Evolutionary conservation across 2,329 filamentous ascomycete species (phyloP).

Genomic region (Penicillium nordicum): DNA sequence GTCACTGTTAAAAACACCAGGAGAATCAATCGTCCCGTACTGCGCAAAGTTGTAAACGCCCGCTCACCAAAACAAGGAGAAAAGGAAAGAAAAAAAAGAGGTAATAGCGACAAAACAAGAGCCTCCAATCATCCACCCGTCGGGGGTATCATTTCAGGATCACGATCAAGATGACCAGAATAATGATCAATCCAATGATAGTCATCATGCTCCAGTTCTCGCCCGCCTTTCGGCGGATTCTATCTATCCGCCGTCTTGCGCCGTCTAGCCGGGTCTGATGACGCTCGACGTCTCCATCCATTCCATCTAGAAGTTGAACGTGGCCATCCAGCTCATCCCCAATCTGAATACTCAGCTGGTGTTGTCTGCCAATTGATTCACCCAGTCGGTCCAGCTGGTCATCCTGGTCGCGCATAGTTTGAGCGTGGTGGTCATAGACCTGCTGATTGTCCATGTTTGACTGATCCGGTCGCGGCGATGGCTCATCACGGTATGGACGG

Average conservation of each 20-base stretch:
- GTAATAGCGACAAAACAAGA: background rate
- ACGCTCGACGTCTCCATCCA: conserved; percentile 76
- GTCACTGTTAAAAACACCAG: background rate
- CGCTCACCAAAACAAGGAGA: conserved; percentile 15
- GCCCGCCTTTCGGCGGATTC: conserved; percentile 68
- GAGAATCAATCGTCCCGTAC: background rate
- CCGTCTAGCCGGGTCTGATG: conserved; percentile 73
- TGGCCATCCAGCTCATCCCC: conserved; percentile 93
- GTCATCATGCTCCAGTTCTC: conserved; percentile 85
- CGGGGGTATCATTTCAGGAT: conserved; percentile 62
- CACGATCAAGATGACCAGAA: conserved; percentile 77
- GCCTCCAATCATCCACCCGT: background rate
- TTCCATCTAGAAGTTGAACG: conserved; percentile 81
- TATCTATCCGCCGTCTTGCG: conserved; percentile 68
- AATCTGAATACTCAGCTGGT: conserved; percentile 92
- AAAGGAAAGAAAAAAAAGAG: background rate
- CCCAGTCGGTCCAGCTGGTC: conserved; percentile 85
- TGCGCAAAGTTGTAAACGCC: conserved; percentile 15
- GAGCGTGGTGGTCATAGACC: conserved; percentile 78
- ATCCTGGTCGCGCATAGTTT: conserved; percentile 83
- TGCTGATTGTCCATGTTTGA: conserved; percentile 70
- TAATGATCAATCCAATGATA: conserved; percentile 76
- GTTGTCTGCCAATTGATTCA: conserved; percentile 80
- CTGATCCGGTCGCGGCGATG: conserved; percentile 50
- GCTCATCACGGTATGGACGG: conserved; percentile 57